Conservation (phyloP, 345 rosid genomes). For the Gossypium rotundifolium region DNA sequence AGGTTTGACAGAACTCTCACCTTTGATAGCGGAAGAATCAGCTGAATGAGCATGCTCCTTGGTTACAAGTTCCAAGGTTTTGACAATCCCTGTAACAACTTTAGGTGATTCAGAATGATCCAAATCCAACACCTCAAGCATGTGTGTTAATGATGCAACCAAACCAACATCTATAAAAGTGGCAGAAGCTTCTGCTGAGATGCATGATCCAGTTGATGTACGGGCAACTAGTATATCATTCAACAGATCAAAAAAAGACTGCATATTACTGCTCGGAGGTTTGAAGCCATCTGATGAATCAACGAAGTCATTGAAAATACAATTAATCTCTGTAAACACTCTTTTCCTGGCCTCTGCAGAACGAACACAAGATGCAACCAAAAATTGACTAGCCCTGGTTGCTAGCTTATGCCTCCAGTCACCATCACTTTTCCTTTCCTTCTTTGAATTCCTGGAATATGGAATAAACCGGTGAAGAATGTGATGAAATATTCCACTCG, state of each 20-base stretch:
- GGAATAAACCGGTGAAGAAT: conserved; percentile 74
- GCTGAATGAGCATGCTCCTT: conserved; percentile 78
- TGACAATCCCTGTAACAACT: conserved; percentile 71
- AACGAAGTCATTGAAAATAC: conserved; percentile 58
- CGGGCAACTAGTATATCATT: conserved; percentile 88
- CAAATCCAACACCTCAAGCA: conserved; percentile 82
- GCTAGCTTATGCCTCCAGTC: conserved; percentile 93
- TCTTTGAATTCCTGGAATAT: conserved; percentile 45
- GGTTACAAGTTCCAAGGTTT: conserved; percentile 84
- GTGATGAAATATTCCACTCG: conserved; percentile 74
- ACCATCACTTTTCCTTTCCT: conserved; percentile 68
- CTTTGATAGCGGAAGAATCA: conserved; percentile 45
- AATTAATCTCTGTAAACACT: conserved; percentile 61
- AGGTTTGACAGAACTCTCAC: conserved; percentile 56
- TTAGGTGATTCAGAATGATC: conserved; percentile 84
- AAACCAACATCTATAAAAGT: conserved; percentile 86
- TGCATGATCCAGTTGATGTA: conserved; percentile 69
- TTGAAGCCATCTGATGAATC: conserved; percentile 50
- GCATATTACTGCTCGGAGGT: conserved; percentile 60
- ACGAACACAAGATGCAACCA: conserved; percentile 88
- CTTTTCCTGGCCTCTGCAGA: conserved; percentile 89
- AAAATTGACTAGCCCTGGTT: conserved; percentile 66
- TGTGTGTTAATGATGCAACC: conserved; percentile 64
- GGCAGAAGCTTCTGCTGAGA: conserved; percentile 83
- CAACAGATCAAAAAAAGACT: conserved; percentile 63